Conservation (phyloP, 371 early-diverging fungal genomes). For the Rhizomucor miehei region DNA sequence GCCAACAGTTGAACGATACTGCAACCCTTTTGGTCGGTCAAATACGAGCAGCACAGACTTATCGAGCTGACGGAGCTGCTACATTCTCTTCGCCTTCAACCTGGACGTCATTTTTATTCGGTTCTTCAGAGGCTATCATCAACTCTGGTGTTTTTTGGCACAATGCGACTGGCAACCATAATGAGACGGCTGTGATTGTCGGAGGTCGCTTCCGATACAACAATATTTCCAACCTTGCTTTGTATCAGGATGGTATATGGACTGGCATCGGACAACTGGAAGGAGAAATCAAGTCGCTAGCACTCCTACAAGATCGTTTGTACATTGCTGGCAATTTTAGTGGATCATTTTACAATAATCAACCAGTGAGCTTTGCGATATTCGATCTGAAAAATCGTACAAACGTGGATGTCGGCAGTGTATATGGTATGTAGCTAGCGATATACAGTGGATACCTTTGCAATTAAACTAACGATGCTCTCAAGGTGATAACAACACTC, state of each 20-base stretch:
- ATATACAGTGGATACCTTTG: background rate
- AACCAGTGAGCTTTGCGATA: constrained; percentile 28
- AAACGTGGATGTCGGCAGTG: constrained; percentile 15
- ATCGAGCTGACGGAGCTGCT: constrained; percentile 20
- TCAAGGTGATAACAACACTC: constrained; percentile 14
- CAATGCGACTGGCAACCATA: constrained; percentile 15
- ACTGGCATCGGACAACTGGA: constrained; percentile 16
- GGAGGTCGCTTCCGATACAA: constrained; percentile 29
- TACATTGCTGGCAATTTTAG: constrained; percentile 37
- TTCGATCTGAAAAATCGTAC: constrained; percentile 20
- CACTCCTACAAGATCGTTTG: constrained; percentile 17
- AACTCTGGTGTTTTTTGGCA: constrained; percentile 37
- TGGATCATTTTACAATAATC: constrained; percentile 6
- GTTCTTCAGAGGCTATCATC: constrained; percentile 12
- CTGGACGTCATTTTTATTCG: constrained; percentile 12
- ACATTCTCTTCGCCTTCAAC: constrained; percentile 1
- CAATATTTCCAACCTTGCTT: constrained; percentile 19
- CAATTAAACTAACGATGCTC: too few relatives aligned
- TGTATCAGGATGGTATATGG: constrained; percentile 33
- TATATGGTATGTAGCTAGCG: constrained; percentile 15
- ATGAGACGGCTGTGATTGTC: constrained; percentile 19
- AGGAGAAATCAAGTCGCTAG: constrained; percentile 25
- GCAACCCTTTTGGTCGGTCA: constrained; percentile 17
- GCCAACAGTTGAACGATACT: background rate
- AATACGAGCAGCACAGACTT: constrained; percentile 31